phyloP scores from a whole-genome alignment of 352 stramenopile genomes.

The Phytophthora melonis region DNA sequence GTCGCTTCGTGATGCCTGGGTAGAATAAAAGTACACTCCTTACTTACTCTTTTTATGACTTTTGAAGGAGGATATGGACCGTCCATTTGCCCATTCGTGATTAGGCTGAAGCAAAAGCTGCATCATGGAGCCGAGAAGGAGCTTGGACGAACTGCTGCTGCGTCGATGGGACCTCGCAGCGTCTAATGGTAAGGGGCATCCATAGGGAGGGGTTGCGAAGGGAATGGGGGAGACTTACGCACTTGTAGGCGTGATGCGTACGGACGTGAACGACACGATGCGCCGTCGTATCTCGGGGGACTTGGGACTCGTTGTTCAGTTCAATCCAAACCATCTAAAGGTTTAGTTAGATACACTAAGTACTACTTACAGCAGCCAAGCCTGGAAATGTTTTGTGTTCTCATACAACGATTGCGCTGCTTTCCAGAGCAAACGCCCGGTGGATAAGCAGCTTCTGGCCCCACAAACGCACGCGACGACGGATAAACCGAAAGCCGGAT shows the following conservation, averaged over 20 bases:
- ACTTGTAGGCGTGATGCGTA: conserved; percentile 48
- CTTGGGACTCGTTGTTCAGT: conserved; percentile 50
- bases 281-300: conserved; percentile 43
- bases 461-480: background rate
- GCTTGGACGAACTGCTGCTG: conserved; percentile 27
- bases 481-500: conserved; percentile 26
- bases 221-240: no score
- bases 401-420: background rate
- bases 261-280: conserved; percentile 45
- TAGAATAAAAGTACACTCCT: no score
- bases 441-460: conserved; percentile 41
- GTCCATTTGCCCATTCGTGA: conserved; percentile 10
- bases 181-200: conserved; percentile 13
- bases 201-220: background rate
- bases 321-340: conserved; percentile 53
- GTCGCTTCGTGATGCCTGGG: no score
- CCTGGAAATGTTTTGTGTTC: background rate
- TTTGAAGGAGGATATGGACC: conserved; percentile 15
- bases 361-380: background rate
- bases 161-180: conserved; percentile 32
- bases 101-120: background rate
- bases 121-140: background rate
- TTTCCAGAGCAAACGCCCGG: conserved; percentile 54
- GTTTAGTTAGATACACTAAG: background rate
- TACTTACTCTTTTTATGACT: no score